phyloP scores from a whole-genome alignment of 345 rosid species.

The Acer saccharum region DNA sequence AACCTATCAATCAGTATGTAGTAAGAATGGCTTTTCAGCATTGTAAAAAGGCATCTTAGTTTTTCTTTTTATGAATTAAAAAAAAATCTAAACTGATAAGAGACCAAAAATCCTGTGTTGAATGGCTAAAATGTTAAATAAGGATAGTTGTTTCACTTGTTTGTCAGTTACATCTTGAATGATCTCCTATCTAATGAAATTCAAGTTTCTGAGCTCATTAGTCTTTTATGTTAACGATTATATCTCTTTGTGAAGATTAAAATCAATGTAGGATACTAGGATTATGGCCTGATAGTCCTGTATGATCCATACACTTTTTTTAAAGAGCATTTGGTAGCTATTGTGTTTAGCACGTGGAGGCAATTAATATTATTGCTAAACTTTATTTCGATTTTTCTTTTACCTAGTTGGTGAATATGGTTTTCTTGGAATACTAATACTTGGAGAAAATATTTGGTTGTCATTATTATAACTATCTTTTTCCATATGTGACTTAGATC shows the following conservation, averaged over 20 bases:
- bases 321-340: not conserved
- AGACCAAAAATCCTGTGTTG: not conserved
- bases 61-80: not conserved
- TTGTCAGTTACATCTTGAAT: slow-evolving; percentile 6
- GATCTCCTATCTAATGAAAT: not conserved
- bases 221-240: not conserved
- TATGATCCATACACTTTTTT: too few relatives aligned
- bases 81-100: slow-evolving; percentile 6
- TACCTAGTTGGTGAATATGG: not conserved
- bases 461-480: not conserved
- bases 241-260: not conserved
- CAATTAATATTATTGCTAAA: not conserved
- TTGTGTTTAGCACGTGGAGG: not conserved
- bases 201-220: not conserved
- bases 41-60: not conserved
- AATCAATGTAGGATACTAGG: not conserved
- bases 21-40: not conserved
- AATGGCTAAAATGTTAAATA: not conserved
- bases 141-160: not conserved
- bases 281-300: not conserved
- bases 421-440: not conserved
- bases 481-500: not conserved
- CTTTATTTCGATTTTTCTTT: not conserved
- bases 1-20: not conserved
- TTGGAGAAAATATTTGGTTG: slow-evolving; percentile 6